phyloP scores from a whole-genome alignment of 2,329 filamentous ascomycete genomes.

The Phaeosphaeriaceae sp. region DNA sequence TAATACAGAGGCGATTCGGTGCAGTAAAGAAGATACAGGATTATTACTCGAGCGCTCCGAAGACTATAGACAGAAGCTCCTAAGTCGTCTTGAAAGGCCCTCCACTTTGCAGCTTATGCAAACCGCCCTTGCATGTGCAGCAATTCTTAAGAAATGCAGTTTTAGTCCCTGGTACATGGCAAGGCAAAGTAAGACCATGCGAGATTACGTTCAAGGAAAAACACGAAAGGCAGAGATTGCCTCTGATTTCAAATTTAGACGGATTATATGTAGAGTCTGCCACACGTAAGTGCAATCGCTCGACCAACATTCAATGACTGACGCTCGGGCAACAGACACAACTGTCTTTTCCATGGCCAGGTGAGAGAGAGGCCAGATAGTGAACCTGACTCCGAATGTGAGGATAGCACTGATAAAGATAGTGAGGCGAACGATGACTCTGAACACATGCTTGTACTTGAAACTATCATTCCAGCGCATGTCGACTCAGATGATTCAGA shows the following conservation, averaged over 20 bases:
- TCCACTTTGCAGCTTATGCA: conserved; percentile 30
- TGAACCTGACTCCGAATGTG: neutral
- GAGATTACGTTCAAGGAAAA: conserved; percentile 9
- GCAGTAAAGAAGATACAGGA: conserved; percentile 10
- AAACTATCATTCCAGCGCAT: conserved; percentile 11
- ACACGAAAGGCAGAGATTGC: conserved; percentile 4
- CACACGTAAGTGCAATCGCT: conserved; percentile 30
- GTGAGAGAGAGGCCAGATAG: conserved; percentile 36
- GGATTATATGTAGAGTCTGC: conserved; percentile 37
- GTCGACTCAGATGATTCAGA: conserved; percentile 22
- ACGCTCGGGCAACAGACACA: conserved; percentile 28
- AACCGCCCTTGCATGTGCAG: conserved; percentile 46
- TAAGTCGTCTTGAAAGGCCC: conserved; percentile 37
- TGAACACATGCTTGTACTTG: neutral
- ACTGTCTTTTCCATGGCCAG: conserved; percentile 53
- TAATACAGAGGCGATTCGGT: conserved; percentile 25
- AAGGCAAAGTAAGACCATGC: conserved; percentile 29
- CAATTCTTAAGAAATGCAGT: conserved; percentile 41
- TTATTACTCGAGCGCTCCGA: conserved; percentile 31
- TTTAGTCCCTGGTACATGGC: conserved; percentile 53
- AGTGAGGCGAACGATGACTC: neutral
- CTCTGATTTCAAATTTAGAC: conserved; percentile 25
- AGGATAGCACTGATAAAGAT: conserved; percentile 7
- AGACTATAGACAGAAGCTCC: conserved; percentile 39
- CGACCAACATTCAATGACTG: neutral